These are phyloP conservation scores for Parastagonospora nodorum DNA, from an alignment of 2,329 filamentous ascomycete genomes.

Conservation along the genomic window DNA sequence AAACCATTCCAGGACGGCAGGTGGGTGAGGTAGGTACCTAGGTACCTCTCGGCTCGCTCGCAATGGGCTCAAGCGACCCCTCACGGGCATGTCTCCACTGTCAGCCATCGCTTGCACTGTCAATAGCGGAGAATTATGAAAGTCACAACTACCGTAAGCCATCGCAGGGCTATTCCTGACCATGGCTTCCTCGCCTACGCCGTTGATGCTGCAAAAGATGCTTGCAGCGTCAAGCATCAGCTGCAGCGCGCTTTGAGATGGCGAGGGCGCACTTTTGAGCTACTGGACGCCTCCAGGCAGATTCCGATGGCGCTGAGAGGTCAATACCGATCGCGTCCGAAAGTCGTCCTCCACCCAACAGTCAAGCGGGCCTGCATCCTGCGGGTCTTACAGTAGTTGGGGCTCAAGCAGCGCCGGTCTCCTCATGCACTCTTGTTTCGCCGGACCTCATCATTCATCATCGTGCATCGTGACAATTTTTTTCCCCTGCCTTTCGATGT, in stretches of 20 bases:
- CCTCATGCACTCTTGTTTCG: constrained; percentile 29
- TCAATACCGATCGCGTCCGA: constrained; percentile 16
- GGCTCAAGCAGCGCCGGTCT: constrained; percentile 29
- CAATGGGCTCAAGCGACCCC: constrained; percentile 21
- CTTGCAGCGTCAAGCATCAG: constrained; percentile 2
- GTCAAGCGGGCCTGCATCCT: constrained; percentile 35
- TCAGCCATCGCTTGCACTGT: constrained; percentile 19
- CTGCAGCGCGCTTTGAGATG: constrained; percentile 7
- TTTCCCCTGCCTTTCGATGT: constrained; percentile 12
- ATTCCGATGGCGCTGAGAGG: constrained; percentile 32
- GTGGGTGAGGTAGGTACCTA: constrained; percentile 24
- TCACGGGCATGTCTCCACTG: constrained; percentile 27
- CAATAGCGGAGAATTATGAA: constrained; percentile 25
- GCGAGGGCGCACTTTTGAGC: constrained; percentile 5
- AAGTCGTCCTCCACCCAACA: constrained; percentile 22
- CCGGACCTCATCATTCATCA: constrained; percentile 26
- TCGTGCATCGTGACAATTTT: constrained; percentile 23
- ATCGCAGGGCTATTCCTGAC: constrained; percentile 1
- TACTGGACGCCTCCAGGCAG: constrained; percentile 7
- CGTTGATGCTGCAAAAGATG: constrained; percentile 10
- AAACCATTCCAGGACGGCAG: constrained; percentile 33
- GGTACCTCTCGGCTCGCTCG: constrained; percentile 22
- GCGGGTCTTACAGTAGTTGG: constrained; percentile 23
- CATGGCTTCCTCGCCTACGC: constrained; percentile 9
- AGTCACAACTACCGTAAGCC: constrained; percentile 10